Evolutionary conservation across 495 filamentous ascomycete genomes (phyloP).

Genomic region (Lentithecium fluviatile): DNA sequence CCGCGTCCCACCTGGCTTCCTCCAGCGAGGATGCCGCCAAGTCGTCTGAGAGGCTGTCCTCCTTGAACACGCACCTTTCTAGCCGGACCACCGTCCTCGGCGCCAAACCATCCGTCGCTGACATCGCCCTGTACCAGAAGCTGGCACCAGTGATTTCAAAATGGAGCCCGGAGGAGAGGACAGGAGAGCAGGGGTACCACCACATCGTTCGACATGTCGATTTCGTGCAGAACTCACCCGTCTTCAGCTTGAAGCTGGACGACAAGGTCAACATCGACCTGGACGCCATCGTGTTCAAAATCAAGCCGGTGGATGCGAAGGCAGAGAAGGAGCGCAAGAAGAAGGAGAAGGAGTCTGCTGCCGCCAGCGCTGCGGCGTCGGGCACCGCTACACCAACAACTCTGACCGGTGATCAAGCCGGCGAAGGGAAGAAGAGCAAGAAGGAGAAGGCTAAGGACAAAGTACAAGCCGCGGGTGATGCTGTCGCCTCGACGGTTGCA

Average conservation of each 20-base stretch:
- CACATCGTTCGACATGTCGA: constrained; percentile 90
- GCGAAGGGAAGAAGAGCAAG: constrained; percentile 34
- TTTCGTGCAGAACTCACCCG: constrained; percentile 84
- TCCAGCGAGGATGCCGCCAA: constrained; percentile 59
- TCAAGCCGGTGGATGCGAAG: constrained; percentile 51
- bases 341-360: constrained; percentile 46
- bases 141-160: constrained; percentile 73
- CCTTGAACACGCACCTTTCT: constrained; percentile 81
- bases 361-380: constrained; percentile 30
- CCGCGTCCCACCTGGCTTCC: constrained; percentile 65
- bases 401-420: constrained; percentile 9
- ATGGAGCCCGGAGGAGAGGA: constrained; percentile 84
- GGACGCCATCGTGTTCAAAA: constrained; percentile 69
- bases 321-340: constrained; percentile 57
- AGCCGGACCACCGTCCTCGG: constrained; percentile 87
- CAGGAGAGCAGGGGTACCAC: constrained; percentile 84
- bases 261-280: constrained; percentile 81
- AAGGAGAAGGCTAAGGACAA: constrained; percentile 42
- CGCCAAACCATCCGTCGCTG: constrained; percentile 85
- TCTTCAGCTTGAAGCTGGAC: constrained; percentile 69
- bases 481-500: constrained; percentile 33
- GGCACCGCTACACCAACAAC: constrained; percentile 26
- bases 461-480: constrained; percentile 36
- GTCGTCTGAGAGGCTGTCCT: constrained; percentile 55
- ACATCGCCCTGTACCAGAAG: constrained; percentile 79